Evolutionary conservation across 345 rosid genomes (phyloP).

Genomic region (Dovyalis caffra): DNA sequence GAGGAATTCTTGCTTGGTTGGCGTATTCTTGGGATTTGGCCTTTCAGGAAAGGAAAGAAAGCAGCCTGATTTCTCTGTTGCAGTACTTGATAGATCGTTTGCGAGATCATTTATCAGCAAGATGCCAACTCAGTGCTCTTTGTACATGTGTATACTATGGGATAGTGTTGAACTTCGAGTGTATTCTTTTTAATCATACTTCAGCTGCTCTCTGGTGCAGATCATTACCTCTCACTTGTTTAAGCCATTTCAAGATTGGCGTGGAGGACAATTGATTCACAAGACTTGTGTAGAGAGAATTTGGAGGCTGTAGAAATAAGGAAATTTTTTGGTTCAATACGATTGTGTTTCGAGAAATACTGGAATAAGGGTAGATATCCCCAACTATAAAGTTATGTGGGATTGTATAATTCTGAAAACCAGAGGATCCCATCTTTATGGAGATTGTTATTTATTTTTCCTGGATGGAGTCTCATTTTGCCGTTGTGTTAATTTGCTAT

Average conservation of each 20-base stretch:
- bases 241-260: slow-evolving; percentile 19
- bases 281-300: slow-evolving; percentile 10
- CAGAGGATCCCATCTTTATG: slow-evolving; percentile 15
- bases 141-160: slow-evolving; percentile 32
- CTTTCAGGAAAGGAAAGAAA: slow-evolving; percentile 13
- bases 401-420: slow-evolving; percentile 19
- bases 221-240: slow-evolving; percentile 17
- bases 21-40: slow-evolving; percentile 18
- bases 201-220: slow-evolving; percentile 23
- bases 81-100: slow-evolving; percentile 13
- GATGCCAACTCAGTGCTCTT: slow-evolving; percentile 6
- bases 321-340: slow-evolving; percentile 9
- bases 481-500: slow-evolving; percentile 13
- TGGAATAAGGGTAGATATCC: slow-evolving; percentile 21
- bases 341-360: slow-evolving; percentile 29
- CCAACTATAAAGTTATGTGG: slow-evolving; percentile 6
- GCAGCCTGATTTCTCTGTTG: slow-evolving; percentile 10
- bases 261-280: slow-evolving; percentile 16
- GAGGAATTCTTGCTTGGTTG: slow-evolving; percentile 9
- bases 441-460: slow-evolving; percentile 13
- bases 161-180: too few relatives aligned
- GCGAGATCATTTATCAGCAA: slow-evolving; percentile 6
- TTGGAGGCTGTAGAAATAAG: slow-evolving; percentile 21
- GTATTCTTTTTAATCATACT: slow-evolving; percentile 20
- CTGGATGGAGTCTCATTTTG: slow-evolving; percentile 8